These are phyloP conservation scores for Saxophila tyrrhenica DNA, from an alignment of 495 filamentous ascomycete genomes.

Conservation along the genomic window DNA sequence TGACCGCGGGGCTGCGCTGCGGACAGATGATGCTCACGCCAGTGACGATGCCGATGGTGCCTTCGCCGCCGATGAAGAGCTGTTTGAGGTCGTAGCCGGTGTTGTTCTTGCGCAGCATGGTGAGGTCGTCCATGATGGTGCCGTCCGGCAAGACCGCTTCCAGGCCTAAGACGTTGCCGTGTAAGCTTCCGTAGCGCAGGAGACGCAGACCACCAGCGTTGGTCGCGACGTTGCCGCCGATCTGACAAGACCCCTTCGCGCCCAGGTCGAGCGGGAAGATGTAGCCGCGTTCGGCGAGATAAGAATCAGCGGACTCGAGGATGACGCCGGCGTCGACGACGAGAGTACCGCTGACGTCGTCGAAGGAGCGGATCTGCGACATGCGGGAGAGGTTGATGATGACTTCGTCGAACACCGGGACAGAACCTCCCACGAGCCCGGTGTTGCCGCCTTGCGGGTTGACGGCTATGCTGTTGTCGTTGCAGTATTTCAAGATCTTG, in stretches of 20 bases:
- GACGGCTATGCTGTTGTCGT: slow-evolving; percentile 77
- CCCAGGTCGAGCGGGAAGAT: slow-evolving; percentile 93
- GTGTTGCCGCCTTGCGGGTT: slow-evolving; percentile 98
- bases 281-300: slow-evolving; percentile 63
- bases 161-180: slow-evolving; percentile 82
- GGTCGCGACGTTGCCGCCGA: slow-evolving; percentile 96
- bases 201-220: slow-evolving; percentile 89
- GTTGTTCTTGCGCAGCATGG: slow-evolving; percentile 88
- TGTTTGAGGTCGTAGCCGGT: slow-evolving; percentile 97
- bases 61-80: slow-evolving; percentile 89
- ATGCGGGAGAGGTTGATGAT: slow-evolving; percentile 79
- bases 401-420: slow-evolving; percentile 96
- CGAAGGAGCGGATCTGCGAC: slow-evolving; percentile 83
- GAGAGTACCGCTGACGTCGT: slow-evolving; percentile 80
- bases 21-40: slow-evolving; percentile 82
- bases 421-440: slow-evolving; percentile 84
- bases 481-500: slow-evolving; percentile 84
- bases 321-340: slow-evolving; percentile 87
- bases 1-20: slow-evolving; percentile 68
- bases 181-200: slow-evolving; percentile 84
- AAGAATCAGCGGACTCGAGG: slow-evolving; percentile 75
- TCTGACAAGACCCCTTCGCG: slow-evolving; percentile 93
- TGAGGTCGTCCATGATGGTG: slow-evolving; percentile 79
- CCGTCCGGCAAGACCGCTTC: slow-evolving; percentile 90
- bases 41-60: slow-evolving; percentile 89